Base-by-base conservation (phyloP, 2,329 filamentous ascomycete genomes). In the Graphilbum sp. region DNA sequence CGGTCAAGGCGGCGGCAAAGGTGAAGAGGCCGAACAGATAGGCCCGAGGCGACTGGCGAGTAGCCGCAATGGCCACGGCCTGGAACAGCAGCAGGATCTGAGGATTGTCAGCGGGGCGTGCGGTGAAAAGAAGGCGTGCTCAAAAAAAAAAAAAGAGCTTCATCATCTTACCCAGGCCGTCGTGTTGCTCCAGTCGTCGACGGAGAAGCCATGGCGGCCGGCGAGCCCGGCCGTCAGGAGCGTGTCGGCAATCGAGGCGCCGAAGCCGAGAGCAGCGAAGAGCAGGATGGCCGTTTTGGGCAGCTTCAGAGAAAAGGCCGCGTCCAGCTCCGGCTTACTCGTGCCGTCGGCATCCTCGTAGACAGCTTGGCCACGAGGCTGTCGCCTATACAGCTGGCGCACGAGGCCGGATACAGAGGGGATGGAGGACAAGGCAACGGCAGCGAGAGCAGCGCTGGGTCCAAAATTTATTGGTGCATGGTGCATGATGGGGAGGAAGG, bases 261-360 rank as follows among this genome's bases (percentile, higher is more conserved):
- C 61, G 13, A 72, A 55, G 2, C 76, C 78, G 29, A 62, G 42
- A 12, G 62, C 40, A 0, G 73, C 67, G n/a, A 71, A 63, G 4
- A 72, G 25, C 5, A 72, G 50, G 33, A 81, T 61, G 18, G 63
- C 51, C 4, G 60, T 43, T 50, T 78, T 79, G 38, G 75, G 66
- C 41, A 64, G 49, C 41, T 60, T 69, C 45, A 72, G 67, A 21
- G 77, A 79, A 50, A 77, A 86, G 30, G 63, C 63, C 18, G 65
- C 64, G 37, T 74, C 52, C 2, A 75, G 73, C 50, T 79, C 73
- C 31, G 70, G 64, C 0, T 74, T 79, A 24, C 76, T 78, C 45
- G 67, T 63, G 35, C 81, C 81, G 55, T 87, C 81, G 43, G 66
- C 58, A 50, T 87, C 81, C 47, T 75, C 61, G 49, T 86, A 86